phyloP scores from a whole-genome alignment of 2,329 filamentous ascomycete genomes.

The Colletotrichum shisoi region DNA sequence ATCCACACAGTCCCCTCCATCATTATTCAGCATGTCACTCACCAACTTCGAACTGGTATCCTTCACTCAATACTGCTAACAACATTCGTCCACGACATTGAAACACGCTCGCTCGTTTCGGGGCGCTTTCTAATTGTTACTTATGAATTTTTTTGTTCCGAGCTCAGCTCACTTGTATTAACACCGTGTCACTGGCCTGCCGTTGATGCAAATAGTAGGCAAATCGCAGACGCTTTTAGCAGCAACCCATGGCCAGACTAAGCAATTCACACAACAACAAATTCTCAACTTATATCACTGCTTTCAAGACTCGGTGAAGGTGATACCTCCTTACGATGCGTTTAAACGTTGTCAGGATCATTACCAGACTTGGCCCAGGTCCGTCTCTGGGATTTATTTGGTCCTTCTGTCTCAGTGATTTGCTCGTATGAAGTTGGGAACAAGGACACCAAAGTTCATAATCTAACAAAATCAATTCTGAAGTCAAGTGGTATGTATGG shows the following conservation, averaged over 20 bases:
- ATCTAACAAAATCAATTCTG: not conserved
- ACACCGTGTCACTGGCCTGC: not conserved
- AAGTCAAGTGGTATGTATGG: conserved; percentile 3
- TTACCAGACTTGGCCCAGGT: not conserved
- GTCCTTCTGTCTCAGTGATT: not conserved
- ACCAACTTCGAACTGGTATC: not conserved
- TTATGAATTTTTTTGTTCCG: too few relatives aligned
- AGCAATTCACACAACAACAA: not conserved
- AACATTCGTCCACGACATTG: not conserved
- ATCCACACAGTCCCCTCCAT: not conserved
- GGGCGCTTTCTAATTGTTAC: not conserved
- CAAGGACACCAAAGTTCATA: not conserved
- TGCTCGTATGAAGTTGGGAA: not conserved
- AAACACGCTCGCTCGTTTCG: not conserved
- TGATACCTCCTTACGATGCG: too few relatives aligned
- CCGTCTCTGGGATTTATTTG: too few relatives aligned
- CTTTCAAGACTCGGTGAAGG: not conserved
- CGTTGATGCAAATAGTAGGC: not conserved
- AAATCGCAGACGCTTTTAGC: not conserved
- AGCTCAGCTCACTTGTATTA: not conserved
- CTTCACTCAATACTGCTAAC: not conserved
- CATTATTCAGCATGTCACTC: not conserved
- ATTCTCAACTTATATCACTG: not conserved
- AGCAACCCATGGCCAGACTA: not conserved
- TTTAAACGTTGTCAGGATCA: not conserved